phyloP scores from a whole-genome alignment of 2,329 filamentous ascomycete species.

The Aspergillus niger region DNA sequence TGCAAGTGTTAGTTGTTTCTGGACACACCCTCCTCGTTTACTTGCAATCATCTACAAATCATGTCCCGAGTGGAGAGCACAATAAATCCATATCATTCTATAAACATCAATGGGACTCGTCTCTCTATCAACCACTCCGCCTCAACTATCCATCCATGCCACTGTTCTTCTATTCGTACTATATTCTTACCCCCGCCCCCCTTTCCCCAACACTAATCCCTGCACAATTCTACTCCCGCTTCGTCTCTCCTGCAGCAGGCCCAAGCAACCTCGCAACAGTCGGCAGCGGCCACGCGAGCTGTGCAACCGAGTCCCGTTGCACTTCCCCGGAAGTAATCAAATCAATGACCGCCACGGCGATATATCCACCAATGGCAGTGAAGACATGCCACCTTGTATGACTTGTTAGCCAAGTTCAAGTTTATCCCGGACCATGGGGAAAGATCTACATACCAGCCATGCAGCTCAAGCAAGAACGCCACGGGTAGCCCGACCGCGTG shows the following conservation, averaged over 20 bases:
- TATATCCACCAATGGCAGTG: conserved; percentile 47
- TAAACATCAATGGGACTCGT: too few species aligned
- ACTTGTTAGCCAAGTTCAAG: background rate
- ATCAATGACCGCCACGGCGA: conserved; percentile 43
- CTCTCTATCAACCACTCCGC: too few species aligned
- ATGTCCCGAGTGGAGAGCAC: too few species aligned
- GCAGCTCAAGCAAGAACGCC: conserved; percentile 45
- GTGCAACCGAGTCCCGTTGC: conserved; percentile 28
- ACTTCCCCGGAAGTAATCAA: conserved; percentile 40
- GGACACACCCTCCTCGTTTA: too few species aligned
- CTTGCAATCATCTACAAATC: too few species aligned
- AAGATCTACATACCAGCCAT: conserved; percentile 42
- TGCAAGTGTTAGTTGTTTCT: too few species aligned
- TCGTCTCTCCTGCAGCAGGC: background rate
- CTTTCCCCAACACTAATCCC: too few species aligned
- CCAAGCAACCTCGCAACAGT: conserved; percentile 4
- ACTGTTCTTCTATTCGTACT: too few species aligned
- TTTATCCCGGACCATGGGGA: background rate
- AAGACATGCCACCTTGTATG: conserved; percentile 48
- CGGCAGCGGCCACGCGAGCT: conserved; percentile 40
- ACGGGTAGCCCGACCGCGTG: conserved; percentile 38
- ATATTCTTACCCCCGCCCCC: too few species aligned
- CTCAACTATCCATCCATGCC: too few species aligned
- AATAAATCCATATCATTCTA: too few species aligned
- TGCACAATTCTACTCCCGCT: background rate